Base-by-base conservation (phyloP, 495 filamentous ascomycete genomes). In the Peziza echinospora region DNA sequence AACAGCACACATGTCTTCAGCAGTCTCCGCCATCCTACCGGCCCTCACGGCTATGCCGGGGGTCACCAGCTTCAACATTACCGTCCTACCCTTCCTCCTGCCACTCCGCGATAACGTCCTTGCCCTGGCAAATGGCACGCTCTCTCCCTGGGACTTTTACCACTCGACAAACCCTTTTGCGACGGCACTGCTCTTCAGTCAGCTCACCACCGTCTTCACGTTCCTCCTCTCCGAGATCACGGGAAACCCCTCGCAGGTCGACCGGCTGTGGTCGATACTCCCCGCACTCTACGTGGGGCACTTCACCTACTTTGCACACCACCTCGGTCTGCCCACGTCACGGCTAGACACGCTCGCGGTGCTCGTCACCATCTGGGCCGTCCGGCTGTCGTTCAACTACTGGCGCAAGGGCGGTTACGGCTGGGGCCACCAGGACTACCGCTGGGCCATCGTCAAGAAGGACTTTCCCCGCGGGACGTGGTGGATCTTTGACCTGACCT, bases 351-450 rank as follows among this genome's bases (percentile, higher is more conserved):
- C 77, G 19, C 67, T 87, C 44, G 64, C 83, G 42, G 65, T 75
- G 5, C 76, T 84, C 53, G 78, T 75, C 48, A 58, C 67, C 2
- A 47, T 85, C 10, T 99, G 91, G 91, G 82, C 79, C 60, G 82
- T 66, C 44, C 80, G 91, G 30, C 65, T 99, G 57, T 92, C 89
- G 2, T 94, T 71, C 71, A 99, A 99, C 64, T 99, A 93, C 62
- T 93, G 81, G 80, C 80, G 91, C 44, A 91, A 82, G 62, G 91
- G 91, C 17, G 91, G 91, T 16, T 99, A 96, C 60, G 63, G 65
- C 21, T 68, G 83, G 48, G 87, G 89, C 24, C 77, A 74, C 9
- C 86, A 99, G 62, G 91, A 99, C 63, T 99, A 99, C 61, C 73
- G 91, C 60, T 94, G 87, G 87, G 70, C 50, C 23, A 57, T 53